Evolutionary conservation across 768 basidiomycete genomes (phyloP).

Genomic region (Russula emetica): DNA sequence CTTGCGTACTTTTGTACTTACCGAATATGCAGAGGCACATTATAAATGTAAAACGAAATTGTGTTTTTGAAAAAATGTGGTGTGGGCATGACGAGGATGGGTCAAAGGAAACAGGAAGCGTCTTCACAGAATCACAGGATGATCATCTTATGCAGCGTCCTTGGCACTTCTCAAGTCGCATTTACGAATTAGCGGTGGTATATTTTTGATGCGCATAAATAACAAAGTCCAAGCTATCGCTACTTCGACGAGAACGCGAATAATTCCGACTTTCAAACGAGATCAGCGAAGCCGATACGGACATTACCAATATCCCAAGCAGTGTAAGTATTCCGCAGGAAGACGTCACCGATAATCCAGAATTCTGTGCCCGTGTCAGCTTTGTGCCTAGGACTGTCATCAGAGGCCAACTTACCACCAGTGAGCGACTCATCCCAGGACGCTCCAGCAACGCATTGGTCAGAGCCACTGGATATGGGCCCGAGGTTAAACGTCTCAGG

Average conservation of each 20-base stretch:
- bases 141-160: no score
- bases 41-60: no score
- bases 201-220: background rate
- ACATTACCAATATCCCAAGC: background rate
- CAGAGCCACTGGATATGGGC: background rate
- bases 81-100: no score
- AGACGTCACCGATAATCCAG: slow-evolving; percentile 7
- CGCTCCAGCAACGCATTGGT: background rate
- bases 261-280: background rate
- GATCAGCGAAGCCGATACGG: slow-evolving; percentile 1
- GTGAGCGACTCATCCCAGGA: rapidly evolving
- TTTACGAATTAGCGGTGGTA: background rate
- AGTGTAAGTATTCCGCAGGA: background rate
- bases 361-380: background rate
- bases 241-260: background rate
- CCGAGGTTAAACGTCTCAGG: background rate
- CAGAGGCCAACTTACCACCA: background rate
- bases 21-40: no score
- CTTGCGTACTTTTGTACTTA: no score
- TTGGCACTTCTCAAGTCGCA: background rate
- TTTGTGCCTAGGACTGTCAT: background rate
- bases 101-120: no score
- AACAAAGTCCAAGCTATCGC: background rate
- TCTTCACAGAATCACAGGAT: no score
- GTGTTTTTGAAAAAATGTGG: no score